Evolutionary conservation across 768 basidiomycete genomes (phyloP), one percentile per base, ranked within the genome.

Genomic region (Leccinum truebloodii): DNA sequence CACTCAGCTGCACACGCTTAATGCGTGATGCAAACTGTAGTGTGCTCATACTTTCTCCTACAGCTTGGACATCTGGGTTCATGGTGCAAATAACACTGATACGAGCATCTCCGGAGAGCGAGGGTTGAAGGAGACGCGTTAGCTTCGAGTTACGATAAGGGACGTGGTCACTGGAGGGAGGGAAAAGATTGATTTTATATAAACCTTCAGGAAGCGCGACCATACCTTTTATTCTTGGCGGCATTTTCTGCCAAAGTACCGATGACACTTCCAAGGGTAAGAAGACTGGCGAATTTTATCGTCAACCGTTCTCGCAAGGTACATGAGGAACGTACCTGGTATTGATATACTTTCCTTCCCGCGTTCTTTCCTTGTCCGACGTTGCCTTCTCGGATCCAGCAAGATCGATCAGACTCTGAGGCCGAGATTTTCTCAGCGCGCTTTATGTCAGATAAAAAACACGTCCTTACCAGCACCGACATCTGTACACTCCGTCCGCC

Each of bases 351-450:
- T 91, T 93, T 13, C 96, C 97, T 73, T 99, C 97, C 50, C 90
- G 83, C n/a, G 94, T 94, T 50, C 97, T 80, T 59, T 98, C 95
- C 72, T 95, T 96, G 73, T 95, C 94, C 1, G 90, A 92, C 0
- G 95, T 98, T 0, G 95, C 96, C 71, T 89, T 94, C 72, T 99
- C 97, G 0, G 94, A 96, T 4, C 97, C 97, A 54, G 97, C 97
- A 12, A 99, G 80, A 80, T 99, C 95, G 60, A 97, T 97, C 52
- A 97, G 79, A 71, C 90, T 94, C 91, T 94, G 65, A 3, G 61
- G 9, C 18, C 8, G 16, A 32, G 41, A 9, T 51, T 35, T 51
- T 51, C 4, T 68, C 41, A 66, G 57, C 13, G 16, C 16, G 12
- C 18, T 18, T 6, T 18, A 22, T 30, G 2, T n/a, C 8, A 9